Base-by-base conservation (phyloP, 2,329 filamentous ascomycete species). In the Aureobasidium sp. region DNA sequence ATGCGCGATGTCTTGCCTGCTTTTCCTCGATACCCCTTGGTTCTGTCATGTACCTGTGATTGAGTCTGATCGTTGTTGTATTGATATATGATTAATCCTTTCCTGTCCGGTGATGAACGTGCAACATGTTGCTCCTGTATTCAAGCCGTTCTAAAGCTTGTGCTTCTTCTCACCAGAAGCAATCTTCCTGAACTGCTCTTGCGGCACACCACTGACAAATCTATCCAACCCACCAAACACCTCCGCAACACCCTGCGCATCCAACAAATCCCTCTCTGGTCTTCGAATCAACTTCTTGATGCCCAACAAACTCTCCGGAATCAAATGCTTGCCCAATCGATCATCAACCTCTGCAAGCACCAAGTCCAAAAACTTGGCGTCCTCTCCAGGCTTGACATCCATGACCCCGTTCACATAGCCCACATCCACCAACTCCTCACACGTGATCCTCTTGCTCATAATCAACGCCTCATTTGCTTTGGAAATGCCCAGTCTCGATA, bases 381-480 rank as follows among this genome's bases (percentile, higher is more conserved):
- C 79, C 60, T 90, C 84, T 58, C 76, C 72, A 8, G 71, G 70
- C 54, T 77, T 77, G 24, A 74, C 73, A 30, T 77, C 71, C 59
- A 96, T 86, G 14, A 95, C 77, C 69, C 85, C 86, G 63, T 96
- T 97, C 39, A 94, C 88, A 64, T 89, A 97, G 0, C 91, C 90
- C 2, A 80, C 79, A 7, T 77, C 72, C 57, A 90, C 75, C 25
- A 97, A 76, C 65, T 95, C 89, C 21, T 84, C 80, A 25, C 80
- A 80, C 0, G 75, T 68, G 61, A 97, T 87, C 39, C 83, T 78
- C 69, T 86, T 87, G 63, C 86, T 90, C 85, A 95, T 93, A 60
- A 98, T 83, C 11, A 97, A 78, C 11, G 93, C 91, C 75, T 97
- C 93, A 65, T 94, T 95, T 8, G 90, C 90, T 66, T 88, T 87